Evolutionary conservation across 192 early-diverging fungal genomes (phyloP).

Genomic region (Globomyces pollinis-pini): DNA sequence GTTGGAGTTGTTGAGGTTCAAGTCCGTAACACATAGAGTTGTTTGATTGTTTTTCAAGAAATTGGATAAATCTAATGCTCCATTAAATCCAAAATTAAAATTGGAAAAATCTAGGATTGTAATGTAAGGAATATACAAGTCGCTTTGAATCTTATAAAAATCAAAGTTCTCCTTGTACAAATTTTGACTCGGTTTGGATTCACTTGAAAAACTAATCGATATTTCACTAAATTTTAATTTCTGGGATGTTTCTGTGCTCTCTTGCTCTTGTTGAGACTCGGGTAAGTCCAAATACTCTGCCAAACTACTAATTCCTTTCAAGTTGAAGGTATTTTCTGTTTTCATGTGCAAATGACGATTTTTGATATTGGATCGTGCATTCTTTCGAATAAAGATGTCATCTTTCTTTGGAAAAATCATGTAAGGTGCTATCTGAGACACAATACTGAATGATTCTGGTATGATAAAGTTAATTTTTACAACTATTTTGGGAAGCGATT

Average conservation of each 20-base stretch:
- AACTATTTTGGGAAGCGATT: neutral
- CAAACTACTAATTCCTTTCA: slow-evolving; percentile 5
- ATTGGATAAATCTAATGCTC: neutral
- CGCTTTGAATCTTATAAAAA: neutral
- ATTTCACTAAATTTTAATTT: neutral
- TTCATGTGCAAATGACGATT: neutral
- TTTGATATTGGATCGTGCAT: neutral
- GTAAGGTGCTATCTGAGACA: too few relatives aligned
- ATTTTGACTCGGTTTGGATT: too few relatives aligned
- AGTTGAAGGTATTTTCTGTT: slow-evolving; percentile 1
- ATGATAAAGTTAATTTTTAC: neutral
- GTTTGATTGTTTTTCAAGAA: neutral
- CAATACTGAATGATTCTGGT: too few relatives aligned
- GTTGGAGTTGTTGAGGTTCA: neutral
- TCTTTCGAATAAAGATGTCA: neutral
- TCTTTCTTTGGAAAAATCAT: too few relatives aligned
- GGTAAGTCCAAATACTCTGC: slow-evolving; percentile 4
- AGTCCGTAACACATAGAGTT: neutral
- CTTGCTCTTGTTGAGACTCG: neutral
- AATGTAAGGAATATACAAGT: neutral
- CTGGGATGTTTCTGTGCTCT: neutral
- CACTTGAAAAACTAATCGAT: too few relatives aligned
- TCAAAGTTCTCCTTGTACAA: neutral
- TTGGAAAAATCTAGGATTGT: neutral
- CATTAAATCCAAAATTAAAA: neutral